Base-by-base conservation (phyloP, 2,329 filamentous ascomycete genomes). In the Paraphoma sp. region DNA sequence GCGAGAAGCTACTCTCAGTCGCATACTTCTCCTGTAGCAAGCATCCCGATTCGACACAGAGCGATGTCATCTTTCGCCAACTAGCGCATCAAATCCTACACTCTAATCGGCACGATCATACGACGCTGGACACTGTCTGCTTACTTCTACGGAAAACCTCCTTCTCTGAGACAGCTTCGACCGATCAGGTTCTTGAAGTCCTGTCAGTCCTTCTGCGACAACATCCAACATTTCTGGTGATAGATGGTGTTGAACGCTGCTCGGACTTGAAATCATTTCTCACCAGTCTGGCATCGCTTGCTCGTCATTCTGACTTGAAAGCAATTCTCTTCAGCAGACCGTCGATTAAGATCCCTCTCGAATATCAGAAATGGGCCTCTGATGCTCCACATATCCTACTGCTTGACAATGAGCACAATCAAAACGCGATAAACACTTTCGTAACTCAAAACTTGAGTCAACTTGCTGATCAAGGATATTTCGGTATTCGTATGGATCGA, bases 181-280 rank as follows among this genome's bases (percentile, higher is more conserved):
- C 63, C 11, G 64, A 74, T 31, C 69, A 74, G 40, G 61, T 67
- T 3, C n/a, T 69, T 3, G 63, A 65, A 12, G 51, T 70, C 8
- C 55, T 73, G 17, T 49, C 64, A 12, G 50, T 74, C 8, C 52
- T 74, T 28, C 52, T 73, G 44, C 63, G 64, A 31, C 71, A 74
- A 28, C 70, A 72, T 29, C 63, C 71, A 9, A 73, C 67, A 4
- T 74, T 69, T 31, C 41, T 74, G 9, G 63, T 71, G 45, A 60
- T 74, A 33, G 71, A 74, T 33, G 71, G 71, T 1, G 45, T 71
- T 12, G 70, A 74, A 36, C 68, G 71, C 45, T 69, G 69, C 47
- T 60, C 41, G 41, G 65, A 73, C 45, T 29, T 50, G 8, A 48
- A 63, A 9, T 10, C 48, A 4, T 61, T 73, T 29, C 62, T 74